Base-by-base conservation (phyloP, 495 filamentous ascomycete species). In the Melanomma pulvis-pyrius region DNA sequence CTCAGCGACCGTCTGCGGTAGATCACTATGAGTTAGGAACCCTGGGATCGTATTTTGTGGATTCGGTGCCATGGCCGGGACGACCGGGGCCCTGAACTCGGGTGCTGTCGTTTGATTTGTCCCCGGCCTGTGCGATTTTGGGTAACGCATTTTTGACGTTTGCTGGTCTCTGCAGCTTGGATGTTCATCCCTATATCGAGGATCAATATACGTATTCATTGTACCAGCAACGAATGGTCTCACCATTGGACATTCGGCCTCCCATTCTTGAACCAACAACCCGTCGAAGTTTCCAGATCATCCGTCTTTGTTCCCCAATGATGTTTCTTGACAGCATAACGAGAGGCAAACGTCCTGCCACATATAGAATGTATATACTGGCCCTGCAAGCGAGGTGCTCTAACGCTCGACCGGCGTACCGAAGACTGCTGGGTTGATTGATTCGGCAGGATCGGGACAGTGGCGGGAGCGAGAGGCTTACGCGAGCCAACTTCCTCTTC, bases 221-320 rank as follows among this genome's bases (percentile, higher is more conserved):
- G 25, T 4, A 25, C 47, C 15, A 53, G 17, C 24, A 24, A 19
- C 26, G 15, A 39, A n/a, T 1, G 41, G 8, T 28, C 50, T 22
- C 48, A 68, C 65, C 65, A 68, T 56, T 50, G 32, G 24, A 61
- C 36, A 39, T 60, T 24, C 1, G 67, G 61, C 25, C 44, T 70
- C 1, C 36, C 36, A 32, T 59, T 25, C 39, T 52, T 54, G 19
- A 9, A 22, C 67, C 67, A 70, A 49, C 67, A 70, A 1, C 67
- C 67, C 19, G 54, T 65, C 25, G 9, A 60, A 41, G 60, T 69
- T 25, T 21, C 24, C 24, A 39, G 8, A 28, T 60, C 63, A 13
- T 60, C 32, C 1, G 17, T 28, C 26, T 44, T 61, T 3, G 9
- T 12, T 34, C 67, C 67, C 41, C 46, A 70, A 47, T 70, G 67